Base-by-base conservation (phyloP, 2,329 filamentous ascomycete species). In the Colletotrichum trifolii region DNA sequence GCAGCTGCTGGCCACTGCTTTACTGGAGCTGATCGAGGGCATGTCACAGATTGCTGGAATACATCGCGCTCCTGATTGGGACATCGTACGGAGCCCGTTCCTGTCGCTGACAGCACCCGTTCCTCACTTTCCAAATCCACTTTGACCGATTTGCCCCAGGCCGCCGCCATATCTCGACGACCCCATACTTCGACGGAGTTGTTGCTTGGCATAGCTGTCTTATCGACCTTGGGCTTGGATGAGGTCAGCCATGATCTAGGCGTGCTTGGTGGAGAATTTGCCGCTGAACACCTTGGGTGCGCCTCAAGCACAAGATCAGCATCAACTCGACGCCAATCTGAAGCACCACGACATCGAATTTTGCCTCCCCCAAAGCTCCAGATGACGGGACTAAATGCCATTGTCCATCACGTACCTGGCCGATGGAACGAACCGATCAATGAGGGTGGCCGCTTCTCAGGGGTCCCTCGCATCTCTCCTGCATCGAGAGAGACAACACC, bases 391-490 rank as follows among this genome's bases (percentile, higher is more conserved):
- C 13, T 45, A 17, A 52, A 43, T 45, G 45, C 45, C 57, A 42
- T 42, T 45, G 35, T 47, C 49, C 50, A 43, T 64, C 40, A 43
- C 50, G 50, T 55, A 39, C 50, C 36, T 42, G 35, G 45, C 60
- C 46, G 62, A 53, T 65, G 58, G 62, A 62, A 65, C 58, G 58
- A 65, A 62, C 62, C 58, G 62, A 56, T 39, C 40, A 52, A 38
- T 50, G 62, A 47, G 62, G 50, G 52, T 62, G 58, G 39, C 35
- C 12, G 15, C 46, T 12, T 38, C 38, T 10, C 52, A 62, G 58
- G 62, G 61, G 62, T 53, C 52, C 62, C 62, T 65, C 62, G 62
- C 52, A 56, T 36, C 59, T 50, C 56, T 62, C 58, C 58, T 65
- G 62, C 46, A 62, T 65, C 50, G 45, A 61, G 40, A 35, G 25